Evolutionary conservation across 2,329 filamentous ascomycete species (phyloP).

Genomic region (Elsinoe arachidis): DNA sequence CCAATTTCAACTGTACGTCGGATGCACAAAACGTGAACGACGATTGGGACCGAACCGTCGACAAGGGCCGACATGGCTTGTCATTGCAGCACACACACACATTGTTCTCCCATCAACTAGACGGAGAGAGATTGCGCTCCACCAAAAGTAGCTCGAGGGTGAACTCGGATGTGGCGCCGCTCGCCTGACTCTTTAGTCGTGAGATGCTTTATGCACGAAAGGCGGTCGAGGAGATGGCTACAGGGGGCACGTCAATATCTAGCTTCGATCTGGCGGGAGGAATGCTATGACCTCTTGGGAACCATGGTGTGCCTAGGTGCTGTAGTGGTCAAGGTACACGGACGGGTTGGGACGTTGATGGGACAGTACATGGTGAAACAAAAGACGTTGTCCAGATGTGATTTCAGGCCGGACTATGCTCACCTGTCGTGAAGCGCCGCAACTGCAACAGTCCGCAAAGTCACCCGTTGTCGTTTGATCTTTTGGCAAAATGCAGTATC

Average conservation of each 20-base stretch:
- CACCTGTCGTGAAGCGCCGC: constrained; percentile 4
- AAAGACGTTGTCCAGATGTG: constrained; percentile 11
- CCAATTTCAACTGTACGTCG: constrained; percentile 8
- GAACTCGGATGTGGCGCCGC: constrained; percentile 13
- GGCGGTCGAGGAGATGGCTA: neutral
- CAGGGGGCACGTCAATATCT: constrained; percentile 1
- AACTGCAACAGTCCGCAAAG: neutral
- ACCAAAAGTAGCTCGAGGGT: constrained; percentile 7
- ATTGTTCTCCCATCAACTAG: neutral
- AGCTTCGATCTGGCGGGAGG: neutral
- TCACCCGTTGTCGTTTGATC: neutral
- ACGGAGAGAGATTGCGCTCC: constrained; percentile 4
- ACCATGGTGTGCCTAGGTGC: constrained; percentile 6
- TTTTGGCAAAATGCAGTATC: neutral
- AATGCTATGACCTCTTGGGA: neutral
- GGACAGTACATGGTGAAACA: constrained; percentile 12
- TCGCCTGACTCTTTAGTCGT: neutral
- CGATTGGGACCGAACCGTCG: neutral
- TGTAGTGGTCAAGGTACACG: constrained; percentile 10
- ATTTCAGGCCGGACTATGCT: neutral
- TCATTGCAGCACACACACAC: neutral
- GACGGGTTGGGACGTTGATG: neutral
- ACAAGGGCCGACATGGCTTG: constrained; percentile 6
- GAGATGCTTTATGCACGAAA: neutral
- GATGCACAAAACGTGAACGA: neutral